Conservation (phyloP, 768 basidiomycete species). For the Galerina sulciceps region DNA sequence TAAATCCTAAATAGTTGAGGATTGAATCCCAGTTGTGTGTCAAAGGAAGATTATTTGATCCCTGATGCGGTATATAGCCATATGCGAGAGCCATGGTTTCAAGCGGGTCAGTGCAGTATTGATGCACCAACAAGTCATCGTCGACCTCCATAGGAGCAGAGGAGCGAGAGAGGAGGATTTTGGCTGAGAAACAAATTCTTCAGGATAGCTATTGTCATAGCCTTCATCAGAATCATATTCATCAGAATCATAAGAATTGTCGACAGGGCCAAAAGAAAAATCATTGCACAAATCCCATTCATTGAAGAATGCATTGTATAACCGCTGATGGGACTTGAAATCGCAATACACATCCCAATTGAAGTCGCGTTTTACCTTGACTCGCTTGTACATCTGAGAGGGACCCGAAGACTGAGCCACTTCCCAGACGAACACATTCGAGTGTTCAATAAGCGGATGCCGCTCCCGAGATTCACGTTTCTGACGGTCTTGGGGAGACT, state of each 20-base stretch:
- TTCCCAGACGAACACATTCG: conserved; percentile 10
- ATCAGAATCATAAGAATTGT: not conserved
- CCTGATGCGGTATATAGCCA: not conserved
- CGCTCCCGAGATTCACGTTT: not conserved
- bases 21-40: too few relatives aligned
- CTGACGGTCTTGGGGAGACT: not conserved
- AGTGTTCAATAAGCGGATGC: not conserved
- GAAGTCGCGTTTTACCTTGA: conserved; percentile 1
- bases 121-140: too few relatives aligned
- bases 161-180: too few relatives aligned
- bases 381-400: conserved; percentile 6
- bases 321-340: not conserved
- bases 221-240: not conserved
- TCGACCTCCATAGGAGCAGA: too few relatives aligned
- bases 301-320: conserved; percentile 8
- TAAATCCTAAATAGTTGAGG: too few relatives aligned
- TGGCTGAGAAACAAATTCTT: not conserved
- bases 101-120: too few relatives aligned
- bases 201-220: not conserved
- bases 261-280: not conserved
- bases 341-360: not conserved
- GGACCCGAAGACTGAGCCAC: not conserved
- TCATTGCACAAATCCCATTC: conserved; percentile 16
- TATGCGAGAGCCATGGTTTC: not conserved
- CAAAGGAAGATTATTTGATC: too few relatives aligned